Evolutionary conservation across 2,329 filamentous ascomycete species (phyloP).

Genomic region (Blastomyces parvus): DNA sequence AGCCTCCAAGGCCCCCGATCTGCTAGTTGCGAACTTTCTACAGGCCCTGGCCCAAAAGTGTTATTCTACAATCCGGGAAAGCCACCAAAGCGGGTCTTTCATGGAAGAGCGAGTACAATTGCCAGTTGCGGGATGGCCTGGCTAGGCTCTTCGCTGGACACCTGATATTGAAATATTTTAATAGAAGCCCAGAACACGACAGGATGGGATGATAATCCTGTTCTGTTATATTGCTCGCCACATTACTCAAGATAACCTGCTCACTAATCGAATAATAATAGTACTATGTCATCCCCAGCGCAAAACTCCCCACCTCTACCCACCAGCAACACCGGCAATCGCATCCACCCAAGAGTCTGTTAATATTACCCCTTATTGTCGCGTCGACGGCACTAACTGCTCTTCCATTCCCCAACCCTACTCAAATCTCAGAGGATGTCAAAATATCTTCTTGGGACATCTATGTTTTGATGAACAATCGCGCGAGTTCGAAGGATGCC

Average conservation of each 20-base stretch:
- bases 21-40: too few relatives aligned
- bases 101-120: neutral
- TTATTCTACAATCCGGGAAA: neutral
- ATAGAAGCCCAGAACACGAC: too few relatives aligned
- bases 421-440: neutral
- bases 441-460: neutral
- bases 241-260: too few relatives aligned
- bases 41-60: too few relatives aligned
- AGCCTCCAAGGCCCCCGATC: too few relatives aligned
- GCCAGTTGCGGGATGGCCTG: neutral
- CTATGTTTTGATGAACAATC: neutral
- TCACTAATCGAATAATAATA: too few relatives aligned
- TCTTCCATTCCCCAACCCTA: neutral
- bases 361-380: neutral
- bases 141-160: too few relatives aligned
- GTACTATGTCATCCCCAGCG: too few relatives aligned
- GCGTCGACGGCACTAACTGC: neutral
- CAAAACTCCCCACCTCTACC: neutral
- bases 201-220: too few relatives aligned
- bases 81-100: neutral
- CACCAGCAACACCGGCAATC: neutral
- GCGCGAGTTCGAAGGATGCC: neutral
- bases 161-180: too few relatives aligned
- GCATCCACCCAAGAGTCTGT: neutral
- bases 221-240: too few relatives aligned